Evolutionary conservation across 1,139 yeast species (phyloP).

Genomic region (Kodamaea sp.): DNA sequence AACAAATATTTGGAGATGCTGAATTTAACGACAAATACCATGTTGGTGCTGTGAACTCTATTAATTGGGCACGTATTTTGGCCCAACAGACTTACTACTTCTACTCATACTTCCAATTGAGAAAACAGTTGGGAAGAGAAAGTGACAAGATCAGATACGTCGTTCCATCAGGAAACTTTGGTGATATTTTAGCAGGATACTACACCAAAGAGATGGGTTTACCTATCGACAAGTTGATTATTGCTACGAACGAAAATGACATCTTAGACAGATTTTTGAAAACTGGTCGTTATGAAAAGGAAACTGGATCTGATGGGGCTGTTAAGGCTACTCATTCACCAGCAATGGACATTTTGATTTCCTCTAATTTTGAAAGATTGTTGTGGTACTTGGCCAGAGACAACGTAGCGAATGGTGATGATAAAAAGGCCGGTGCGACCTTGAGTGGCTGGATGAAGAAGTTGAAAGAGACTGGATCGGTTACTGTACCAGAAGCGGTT

Average conservation of each 20-base stretch:
- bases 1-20: slow-evolving; percentile 85
- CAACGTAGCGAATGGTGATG: slow-evolving; percentile 53
- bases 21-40: slow-evolving; percentile 88
- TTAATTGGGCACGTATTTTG: slow-evolving; percentile 97
- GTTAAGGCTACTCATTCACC: slow-evolving; percentile 94
- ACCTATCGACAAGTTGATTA: slow-evolving; percentile 81
- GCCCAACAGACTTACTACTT: slow-evolving; percentile 98
- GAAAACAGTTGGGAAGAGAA: slow-evolving; percentile 34
- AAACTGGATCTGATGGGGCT: slow-evolving; percentile 45
- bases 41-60: slow-evolving; percentile 96
- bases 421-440: slow-evolving; percentile 71
- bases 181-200: slow-evolving; percentile 96
- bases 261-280: slow-evolving; percentile 90
- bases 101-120: slow-evolving; percentile 81
- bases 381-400: slow-evolving; percentile 91
- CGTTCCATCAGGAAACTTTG: slow-evolving; percentile 97
- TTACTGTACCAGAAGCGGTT: slow-evolving; percentile 66
- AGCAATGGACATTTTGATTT: slow-evolving; percentile 96
- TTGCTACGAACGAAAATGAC: slow-evolving; percentile 95
- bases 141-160: slow-evolving; percentile 68
- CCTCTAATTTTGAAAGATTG: slow-evolving; percentile 93
- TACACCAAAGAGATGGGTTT: slow-evolving; percentile 95
- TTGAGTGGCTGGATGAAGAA: slow-evolving; percentile 77
- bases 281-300: slow-evolving; percentile 79
- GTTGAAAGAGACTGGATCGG: slow-evolving; percentile 74